Evolutionary conservation across 331 rosid species (phyloP).

Genomic region (Acacia pycnantha): DNA sequence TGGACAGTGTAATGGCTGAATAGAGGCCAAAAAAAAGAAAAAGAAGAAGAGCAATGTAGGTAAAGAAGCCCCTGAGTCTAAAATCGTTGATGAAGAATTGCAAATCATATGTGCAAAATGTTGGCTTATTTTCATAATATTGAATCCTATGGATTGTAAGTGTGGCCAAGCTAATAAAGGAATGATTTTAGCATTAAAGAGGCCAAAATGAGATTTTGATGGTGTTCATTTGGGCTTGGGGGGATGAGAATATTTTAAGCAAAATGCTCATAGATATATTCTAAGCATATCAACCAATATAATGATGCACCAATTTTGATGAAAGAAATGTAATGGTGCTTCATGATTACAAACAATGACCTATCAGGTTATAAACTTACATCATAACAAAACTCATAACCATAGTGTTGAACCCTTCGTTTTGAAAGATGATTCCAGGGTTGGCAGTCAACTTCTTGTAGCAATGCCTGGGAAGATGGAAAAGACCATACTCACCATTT

Average conservation of each 20-base stretch:
- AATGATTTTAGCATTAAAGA: neutral
- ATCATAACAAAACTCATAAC: conserved; percentile 84
- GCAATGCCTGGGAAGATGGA: conserved; percentile 54
- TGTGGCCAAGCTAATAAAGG: neutral
- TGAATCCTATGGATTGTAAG: neutral
- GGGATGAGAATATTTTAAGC: neutral
- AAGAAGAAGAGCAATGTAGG: neutral
- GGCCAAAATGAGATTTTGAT: neutral
- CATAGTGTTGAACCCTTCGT: conserved; percentile 97
- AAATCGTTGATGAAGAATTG: neutral
- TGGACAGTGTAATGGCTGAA: neutral
- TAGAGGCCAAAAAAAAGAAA: neutral
- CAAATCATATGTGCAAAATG: neutral
- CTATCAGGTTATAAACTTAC: conserved; percentile 38
- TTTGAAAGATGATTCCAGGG: conserved; percentile 79
- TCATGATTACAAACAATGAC: neutral
- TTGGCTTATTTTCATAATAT: too few relatives aligned
- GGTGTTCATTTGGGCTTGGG: neutral
- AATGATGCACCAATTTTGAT: neutral
- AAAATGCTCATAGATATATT: neutral
- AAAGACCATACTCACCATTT: neutral
- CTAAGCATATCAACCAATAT: neutral
- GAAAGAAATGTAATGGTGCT: neutral
- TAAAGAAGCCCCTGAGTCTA: neutral
- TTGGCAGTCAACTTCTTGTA: conserved; percentile 63